Evolutionary conservation across 768 basidiomycete genomes (phyloP).

Genomic region (Boletus rufocinnamomeus): DNA sequence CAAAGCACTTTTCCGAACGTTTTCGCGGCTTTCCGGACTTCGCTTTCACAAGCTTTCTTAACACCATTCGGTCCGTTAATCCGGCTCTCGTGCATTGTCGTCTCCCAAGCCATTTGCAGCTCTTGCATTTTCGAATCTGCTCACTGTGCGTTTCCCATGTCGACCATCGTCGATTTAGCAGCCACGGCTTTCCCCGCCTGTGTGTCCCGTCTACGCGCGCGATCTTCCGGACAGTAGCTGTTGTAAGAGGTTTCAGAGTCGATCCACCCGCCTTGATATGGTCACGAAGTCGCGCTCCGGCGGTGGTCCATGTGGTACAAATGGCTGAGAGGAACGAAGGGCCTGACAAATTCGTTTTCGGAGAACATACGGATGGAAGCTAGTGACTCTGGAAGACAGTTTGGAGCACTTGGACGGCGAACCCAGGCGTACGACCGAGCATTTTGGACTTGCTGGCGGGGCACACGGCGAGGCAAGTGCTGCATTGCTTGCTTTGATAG

Average conservation of each 20-base stretch:
- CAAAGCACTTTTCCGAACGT: conserved; percentile 7
- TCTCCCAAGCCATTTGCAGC: not conserved
- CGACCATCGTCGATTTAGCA: conserved; percentile 4
- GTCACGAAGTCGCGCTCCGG: not conserved
- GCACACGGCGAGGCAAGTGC: conserved; percentile 2
- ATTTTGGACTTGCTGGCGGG: not conserved
- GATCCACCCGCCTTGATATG: not conserved
- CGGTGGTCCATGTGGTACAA: not conserved
- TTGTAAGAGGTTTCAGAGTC: not conserved
- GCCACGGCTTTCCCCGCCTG: conserved; percentile 5
- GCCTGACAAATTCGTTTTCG: not conserved
- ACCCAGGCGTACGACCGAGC: not conserved
- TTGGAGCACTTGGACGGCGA: not conserved
- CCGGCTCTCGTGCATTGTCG: conserved; percentile 8
- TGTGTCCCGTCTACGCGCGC: conserved; percentile 1
- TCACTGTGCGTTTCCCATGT: not conserved
- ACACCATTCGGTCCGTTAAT: not conserved
- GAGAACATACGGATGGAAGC: not conserved
- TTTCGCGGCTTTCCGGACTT: conserved; percentile 7
- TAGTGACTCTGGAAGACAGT: not conserved
- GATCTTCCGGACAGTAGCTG: not conserved
- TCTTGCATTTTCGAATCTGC: not conserved
- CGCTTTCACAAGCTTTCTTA: conserved; percentile 6
- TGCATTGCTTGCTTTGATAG: conserved; percentile 3
- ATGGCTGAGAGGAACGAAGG: not conserved